A percentile compares a stretch with the other conserved stretches of the same genome.
Conservation (phyloP, 768 basidiomycete genomes). For the Asterophora parasitica region DNA sequence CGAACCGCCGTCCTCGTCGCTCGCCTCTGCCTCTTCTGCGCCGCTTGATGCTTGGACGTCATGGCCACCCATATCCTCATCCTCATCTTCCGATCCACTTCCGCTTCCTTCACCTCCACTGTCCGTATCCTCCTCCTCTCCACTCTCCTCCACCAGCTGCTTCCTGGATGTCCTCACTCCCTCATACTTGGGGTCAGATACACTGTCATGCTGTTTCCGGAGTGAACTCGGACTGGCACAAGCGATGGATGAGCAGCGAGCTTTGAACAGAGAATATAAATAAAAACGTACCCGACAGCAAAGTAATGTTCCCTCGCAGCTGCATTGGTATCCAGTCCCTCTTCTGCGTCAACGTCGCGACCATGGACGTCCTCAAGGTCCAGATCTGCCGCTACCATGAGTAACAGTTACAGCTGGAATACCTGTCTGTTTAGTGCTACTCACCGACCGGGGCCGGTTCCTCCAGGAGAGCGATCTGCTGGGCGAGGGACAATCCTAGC, state of each 20-base stretch:
- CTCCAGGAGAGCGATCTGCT: conserved; percentile 81
- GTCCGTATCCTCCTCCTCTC: conserved; percentile 51
- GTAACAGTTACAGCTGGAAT: conserved; percentile 5
- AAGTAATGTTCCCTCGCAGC: conserved; percentile 72
- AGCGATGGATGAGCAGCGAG: conserved; percentile 1
- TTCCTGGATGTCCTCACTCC: conserved; percentile 62
- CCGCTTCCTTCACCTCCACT: conserved; percentile 45
- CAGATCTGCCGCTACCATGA: conserved; percentile 55
- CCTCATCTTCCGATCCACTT: conserved; percentile 29
- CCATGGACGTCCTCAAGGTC: conserved; percentile 73
- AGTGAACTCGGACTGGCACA: conserved; percentile 59
- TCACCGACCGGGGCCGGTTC: conserved; percentile 65
- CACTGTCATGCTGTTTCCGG: conserved; percentile 57
- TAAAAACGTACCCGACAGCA: conserved; percentile 67
- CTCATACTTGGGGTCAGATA: conserved; percentile 77
- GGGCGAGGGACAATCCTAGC: conserved; percentile 54
- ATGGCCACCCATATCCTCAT: conserved; percentile 17
- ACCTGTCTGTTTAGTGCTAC: conserved; percentile 19
- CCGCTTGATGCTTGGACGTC: conserved; percentile 20
- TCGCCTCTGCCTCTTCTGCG: conserved; percentile 2
- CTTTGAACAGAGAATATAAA: not conserved
- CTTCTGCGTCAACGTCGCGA: conserved; percentile 41
- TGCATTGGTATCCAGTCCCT: conserved; percentile 28
- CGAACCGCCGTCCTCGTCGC: not conserved
- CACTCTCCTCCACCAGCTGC: conserved; percentile 42